Conservation (phyloP, 2,329 filamentous ascomycete genomes). For the Nigrospora oryzae region DNA sequence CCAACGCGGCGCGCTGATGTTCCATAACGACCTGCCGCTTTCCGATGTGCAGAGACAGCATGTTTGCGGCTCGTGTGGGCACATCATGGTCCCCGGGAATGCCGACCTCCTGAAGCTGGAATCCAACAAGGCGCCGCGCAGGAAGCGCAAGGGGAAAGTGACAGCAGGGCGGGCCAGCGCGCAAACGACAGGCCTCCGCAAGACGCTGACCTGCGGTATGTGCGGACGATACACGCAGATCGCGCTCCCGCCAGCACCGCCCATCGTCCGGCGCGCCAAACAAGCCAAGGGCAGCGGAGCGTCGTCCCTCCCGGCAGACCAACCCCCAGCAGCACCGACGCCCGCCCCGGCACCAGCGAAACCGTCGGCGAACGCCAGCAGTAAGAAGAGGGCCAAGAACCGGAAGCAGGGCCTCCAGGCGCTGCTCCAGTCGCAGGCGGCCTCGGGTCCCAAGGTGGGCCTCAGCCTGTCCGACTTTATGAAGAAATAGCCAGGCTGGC, state of each 20-base stretch:
- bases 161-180: slow-evolving; percentile 3
- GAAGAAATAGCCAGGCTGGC: slow-evolving; percentile 20
- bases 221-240: slow-evolving; percentile 36
- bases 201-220: slow-evolving; percentile 34
- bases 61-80: slow-evolving; percentile 51
- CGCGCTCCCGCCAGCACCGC: slow-evolving; percentile 26
- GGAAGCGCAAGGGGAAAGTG: slow-evolving; percentile 14
- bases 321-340: slow-evolving; percentile 1
- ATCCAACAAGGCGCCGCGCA: slow-evolving; percentile 37
- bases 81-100: slow-evolving; percentile 48
- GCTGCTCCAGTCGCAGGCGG: slow-evolving; percentile 44
- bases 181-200: slow-evolving; percentile 18
- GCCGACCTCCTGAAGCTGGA: slow-evolving; percentile 31
- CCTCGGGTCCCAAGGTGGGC: slow-evolving; percentile 25
- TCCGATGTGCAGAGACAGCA: slow-evolving; percentile 44
- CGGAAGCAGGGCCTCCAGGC: slow-evolving; percentile 60
- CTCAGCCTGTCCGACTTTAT: slow-evolving; percentile 50
- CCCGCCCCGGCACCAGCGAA: slow-evolving; percentile 18
- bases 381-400: slow-evolving; percentile 57
- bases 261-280: slow-evolving; percentile 11
- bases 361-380: slow-evolving; percentile 43
- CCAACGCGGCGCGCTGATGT: slow-evolving; percentile 39
- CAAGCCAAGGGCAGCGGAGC: slow-evolving; percentile 5
- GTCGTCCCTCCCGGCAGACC: neutral
- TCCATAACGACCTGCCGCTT: slow-evolving; percentile 32